These are phyloP conservation scores for Leccinellum rugosiceps DNA, from an alignment of 768 basidiomycete species.

Conservation along the genomic window DNA sequence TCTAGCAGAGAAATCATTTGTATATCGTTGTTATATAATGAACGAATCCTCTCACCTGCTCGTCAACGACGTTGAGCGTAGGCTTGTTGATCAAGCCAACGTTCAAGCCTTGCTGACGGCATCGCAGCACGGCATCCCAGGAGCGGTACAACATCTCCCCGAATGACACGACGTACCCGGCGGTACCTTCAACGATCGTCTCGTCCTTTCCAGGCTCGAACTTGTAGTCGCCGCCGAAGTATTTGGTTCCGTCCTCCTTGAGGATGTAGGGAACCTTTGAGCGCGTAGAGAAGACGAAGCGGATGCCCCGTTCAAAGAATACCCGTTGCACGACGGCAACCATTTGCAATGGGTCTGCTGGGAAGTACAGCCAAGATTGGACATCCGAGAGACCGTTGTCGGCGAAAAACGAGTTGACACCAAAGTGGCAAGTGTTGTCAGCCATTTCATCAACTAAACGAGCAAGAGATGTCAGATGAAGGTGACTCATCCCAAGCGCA, in stretches of 20 bases:
- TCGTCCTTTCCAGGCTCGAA: constrained; percentile 88
- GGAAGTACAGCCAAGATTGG: constrained; percentile 83
- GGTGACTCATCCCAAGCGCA: neutral
- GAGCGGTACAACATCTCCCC: constrained; percentile 87
- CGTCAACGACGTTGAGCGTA: constrained; percentile 79
- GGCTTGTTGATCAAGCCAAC: constrained; percentile 88
- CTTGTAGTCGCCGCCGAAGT: constrained; percentile 68
- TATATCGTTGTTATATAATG: neutral
- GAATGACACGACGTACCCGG: constrained; percentile 80
- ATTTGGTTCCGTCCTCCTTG: constrained; percentile 65
- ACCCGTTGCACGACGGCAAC: constrained; percentile 68
- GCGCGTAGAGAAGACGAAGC: constrained; percentile 87
- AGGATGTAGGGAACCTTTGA: constrained; percentile 88
- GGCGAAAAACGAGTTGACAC: constrained; percentile 83
- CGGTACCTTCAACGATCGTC: constrained; percentile 69
- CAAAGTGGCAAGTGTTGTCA: constrained; percentile 61
- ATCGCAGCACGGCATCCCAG: constrained; percentile 77
- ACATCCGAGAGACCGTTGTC: constrained; percentile 85
- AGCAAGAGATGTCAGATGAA: neutral
- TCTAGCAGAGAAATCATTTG: constrained; percentile 30
- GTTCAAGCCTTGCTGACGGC: constrained; percentile 67
- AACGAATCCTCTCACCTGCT: constrained; percentile 46
- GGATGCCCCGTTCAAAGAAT: constrained; percentile 79
- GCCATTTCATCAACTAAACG: constrained; percentile 66
- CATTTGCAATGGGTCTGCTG: constrained; percentile 83